These are phyloP conservation scores for Lizanozyma gosingica DNA, from an alignment of 1,139 yeast genomes.

Conservation along the genomic window DNA sequence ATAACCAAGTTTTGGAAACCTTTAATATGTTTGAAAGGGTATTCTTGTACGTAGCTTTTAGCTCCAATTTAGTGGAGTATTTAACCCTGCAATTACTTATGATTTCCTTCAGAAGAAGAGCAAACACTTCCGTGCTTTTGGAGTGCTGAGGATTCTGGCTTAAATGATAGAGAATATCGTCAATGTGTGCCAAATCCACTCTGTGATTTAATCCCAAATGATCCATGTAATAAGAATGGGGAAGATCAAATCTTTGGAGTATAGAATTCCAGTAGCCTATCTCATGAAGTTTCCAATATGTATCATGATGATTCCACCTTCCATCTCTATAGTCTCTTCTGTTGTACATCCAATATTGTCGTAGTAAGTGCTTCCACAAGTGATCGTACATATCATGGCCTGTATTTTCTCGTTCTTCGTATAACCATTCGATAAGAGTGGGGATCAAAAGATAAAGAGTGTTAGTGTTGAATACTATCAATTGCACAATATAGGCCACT, in stretches of 20 bases:
- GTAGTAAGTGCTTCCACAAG: background rate
- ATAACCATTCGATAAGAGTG: background rate
- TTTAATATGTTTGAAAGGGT: background rate
- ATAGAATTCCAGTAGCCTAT: background rate
- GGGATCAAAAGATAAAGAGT: background rate
- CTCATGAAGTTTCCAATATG: background rate
- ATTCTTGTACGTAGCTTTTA: background rate
- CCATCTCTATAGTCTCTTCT: background rate
- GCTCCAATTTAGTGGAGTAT: background rate
- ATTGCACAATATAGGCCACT: background rate
- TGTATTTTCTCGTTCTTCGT: background rate
- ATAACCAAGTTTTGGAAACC: background rate
- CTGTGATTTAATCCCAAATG: background rate
- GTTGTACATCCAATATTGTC: background rate
- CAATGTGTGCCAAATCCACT: background rate
- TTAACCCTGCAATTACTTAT: background rate
- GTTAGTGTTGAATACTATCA: background rate
- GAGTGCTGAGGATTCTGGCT: background rate
- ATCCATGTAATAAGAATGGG: background rate
- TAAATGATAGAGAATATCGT: background rate
- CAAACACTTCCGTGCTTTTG: background rate
- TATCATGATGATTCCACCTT: background rate
- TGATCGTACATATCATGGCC: background rate
- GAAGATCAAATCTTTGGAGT: background rate
- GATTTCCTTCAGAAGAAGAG: background rate